phyloP scores from a whole-genome alignment of 805 yeast species.

The Komagataella pseudopastoris region DNA sequence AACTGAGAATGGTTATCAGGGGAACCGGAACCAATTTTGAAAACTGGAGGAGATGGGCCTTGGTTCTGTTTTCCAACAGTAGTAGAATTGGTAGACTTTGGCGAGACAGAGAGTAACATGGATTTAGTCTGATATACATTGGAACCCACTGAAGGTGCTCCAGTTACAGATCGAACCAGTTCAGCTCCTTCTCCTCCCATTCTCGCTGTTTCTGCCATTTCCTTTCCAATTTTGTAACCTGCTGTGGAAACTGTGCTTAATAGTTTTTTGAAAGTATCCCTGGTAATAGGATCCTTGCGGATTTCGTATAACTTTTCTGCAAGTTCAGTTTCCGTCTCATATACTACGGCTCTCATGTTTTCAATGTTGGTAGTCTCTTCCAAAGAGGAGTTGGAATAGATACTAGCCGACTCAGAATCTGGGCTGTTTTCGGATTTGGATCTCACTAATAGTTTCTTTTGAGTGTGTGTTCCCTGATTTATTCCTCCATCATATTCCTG shows the following conservation, averaged over 20 bases:
- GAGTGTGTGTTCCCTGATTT: neutral
- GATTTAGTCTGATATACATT: constrained; percentile 11
- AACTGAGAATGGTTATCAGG: neutral
- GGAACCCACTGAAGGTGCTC: constrained; percentile 18
- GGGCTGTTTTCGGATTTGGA: neutral
- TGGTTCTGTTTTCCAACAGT: neutral
- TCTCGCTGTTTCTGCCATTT: constrained; percentile 21
- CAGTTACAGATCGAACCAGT: constrained; percentile 27
- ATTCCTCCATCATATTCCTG: neutral
- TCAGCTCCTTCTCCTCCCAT: constrained; percentile 23
- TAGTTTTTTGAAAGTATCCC: constrained; percentile 16
- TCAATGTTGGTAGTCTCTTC: constrained; percentile 4
- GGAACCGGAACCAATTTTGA: neutral
- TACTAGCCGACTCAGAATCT: constrained; percentile 6
- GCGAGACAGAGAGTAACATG: constrained; percentile 13
- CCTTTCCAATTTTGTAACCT: constrained; percentile 18
- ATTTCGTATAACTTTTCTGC: constrained; percentile 11
- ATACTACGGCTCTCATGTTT: constrained; percentile 11
- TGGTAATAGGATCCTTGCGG: constrained; percentile 10
- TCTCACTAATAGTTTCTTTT: neutral
- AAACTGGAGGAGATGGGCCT: neutral
- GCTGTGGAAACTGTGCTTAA: constrained; percentile 17
- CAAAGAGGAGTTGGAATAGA: constrained; percentile 7
- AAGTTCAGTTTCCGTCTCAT: constrained; percentile 13
- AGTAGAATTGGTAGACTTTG: neutral